phyloP scores from a whole-genome alignment of 148 eudicot genomes.

The Fagopyrum homotropicum region DNA sequence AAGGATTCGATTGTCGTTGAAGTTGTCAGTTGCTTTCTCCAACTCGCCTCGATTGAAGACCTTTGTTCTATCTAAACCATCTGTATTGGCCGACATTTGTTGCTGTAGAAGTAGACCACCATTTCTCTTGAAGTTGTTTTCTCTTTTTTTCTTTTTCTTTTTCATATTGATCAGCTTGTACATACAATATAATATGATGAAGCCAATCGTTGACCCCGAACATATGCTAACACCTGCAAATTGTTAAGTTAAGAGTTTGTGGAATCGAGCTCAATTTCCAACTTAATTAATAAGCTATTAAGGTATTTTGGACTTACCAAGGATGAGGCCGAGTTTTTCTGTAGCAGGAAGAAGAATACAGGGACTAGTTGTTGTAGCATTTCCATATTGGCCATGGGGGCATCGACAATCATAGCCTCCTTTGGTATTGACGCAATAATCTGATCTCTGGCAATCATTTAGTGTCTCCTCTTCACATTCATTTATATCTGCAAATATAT shows the following conservation, averaged over 20 bases:
- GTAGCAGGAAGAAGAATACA: neutral
- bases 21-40: neutral
- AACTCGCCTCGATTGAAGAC: neutral
- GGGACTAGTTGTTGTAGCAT: neutral
- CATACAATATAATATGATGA: neutral
- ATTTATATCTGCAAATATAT: neutral
- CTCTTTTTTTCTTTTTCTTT: neutral
- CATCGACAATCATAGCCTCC: neutral
- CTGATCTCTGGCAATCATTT: neutral
- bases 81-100: neutral
- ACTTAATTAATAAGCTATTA: too few relatives aligned
- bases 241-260: too few relatives aligned
- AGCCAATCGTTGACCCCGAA: neutral
- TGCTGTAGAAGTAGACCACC: constrained; percentile 2
- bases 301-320: neutral
- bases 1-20: neutral
- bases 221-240: constrained; percentile 1
- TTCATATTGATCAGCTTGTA: neutral
- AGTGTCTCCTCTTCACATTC: neutral
- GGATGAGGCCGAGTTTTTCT: neutral
- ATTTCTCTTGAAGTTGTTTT: neutral
- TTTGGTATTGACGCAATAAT: neutral
- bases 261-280: too few relatives aligned
- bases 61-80: neutral
- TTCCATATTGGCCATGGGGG: neutral